These are phyloP conservation scores for Chaetothyriales sp. DNA, from an alignment of 2,329 filamentous ascomycete species.

Conservation along the genomic window DNA sequence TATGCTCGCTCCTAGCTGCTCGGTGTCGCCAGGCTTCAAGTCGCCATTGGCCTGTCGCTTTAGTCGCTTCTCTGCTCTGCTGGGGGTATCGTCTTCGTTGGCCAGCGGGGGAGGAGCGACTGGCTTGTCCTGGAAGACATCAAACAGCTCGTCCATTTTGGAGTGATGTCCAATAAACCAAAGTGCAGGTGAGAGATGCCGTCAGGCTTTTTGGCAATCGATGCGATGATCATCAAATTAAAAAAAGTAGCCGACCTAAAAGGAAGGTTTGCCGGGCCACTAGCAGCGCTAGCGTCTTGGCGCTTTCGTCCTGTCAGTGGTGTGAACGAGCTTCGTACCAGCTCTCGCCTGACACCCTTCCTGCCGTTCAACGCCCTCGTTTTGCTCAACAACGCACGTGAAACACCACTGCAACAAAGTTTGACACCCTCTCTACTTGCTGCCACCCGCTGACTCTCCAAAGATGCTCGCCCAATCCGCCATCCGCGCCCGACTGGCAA, in stretches of 20 bases:
- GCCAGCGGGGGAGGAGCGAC: constrained; percentile 25
- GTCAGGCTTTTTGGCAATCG: neutral
- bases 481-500: constrained; percentile 48
- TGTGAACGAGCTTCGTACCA: constrained; percentile 4
- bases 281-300: neutral
- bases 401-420: constrained; percentile 20
- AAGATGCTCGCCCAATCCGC: constrained; percentile 66
- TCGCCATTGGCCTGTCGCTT: constrained; percentile 76
- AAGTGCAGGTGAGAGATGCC: neutral
- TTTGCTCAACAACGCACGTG: constrained; percentile 1
- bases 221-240: neutral
- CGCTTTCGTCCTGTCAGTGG: neutral
- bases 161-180: constrained; percentile 1
- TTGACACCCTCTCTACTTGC: neutral
- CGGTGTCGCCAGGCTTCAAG: constrained; percentile 37
- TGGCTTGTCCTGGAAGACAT: constrained; percentile 60
- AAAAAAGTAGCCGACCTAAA: neutral
- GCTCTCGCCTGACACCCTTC: constrained; percentile 12
- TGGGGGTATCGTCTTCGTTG: constrained; percentile 22
- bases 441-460: neutral
- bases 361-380: neutral
- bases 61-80: constrained; percentile 45
- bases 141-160: constrained; percentile 64
- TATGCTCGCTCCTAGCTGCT: constrained; percentile 1
- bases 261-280: neutral